phyloP scores from a whole-genome alignment of 371 early-diverging fungal genomes.

The Actinomucor elegans region DNA sequence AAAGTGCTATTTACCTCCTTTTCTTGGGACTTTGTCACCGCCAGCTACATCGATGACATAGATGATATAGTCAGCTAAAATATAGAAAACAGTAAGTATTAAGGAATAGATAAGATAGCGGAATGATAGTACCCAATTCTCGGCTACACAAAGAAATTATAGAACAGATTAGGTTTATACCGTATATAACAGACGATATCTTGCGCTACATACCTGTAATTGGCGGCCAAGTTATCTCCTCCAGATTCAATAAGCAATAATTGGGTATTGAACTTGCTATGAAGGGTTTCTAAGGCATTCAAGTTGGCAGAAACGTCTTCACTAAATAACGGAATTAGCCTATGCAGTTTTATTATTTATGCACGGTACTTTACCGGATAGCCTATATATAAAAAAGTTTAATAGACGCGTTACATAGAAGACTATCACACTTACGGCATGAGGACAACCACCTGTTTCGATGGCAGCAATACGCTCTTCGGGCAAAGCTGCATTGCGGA shows the following conservation, averaged over 20 bases:
- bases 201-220: slow-evolving; percentile 61
- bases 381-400: slow-evolving; percentile 25
- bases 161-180: slow-evolving; percentile 10
- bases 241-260: slow-evolving; percentile 89
- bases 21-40: slow-evolving; percentile 90
- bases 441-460: slow-evolving; percentile 95
- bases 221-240: slow-evolving; percentile 93
- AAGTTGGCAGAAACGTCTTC: slow-evolving; percentile 95
- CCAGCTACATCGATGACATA: slow-evolving; percentile 97
- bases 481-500: slow-evolving; percentile 84
- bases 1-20: slow-evolving; percentile 58
- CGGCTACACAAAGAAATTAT: slow-evolving; percentile 31
- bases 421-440: slow-evolving; percentile 67
- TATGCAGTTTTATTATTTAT: neutral
- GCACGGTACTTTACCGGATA: slow-evolving; percentile 38
- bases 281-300: slow-evolving; percentile 86
- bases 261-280: slow-evolving; percentile 79
- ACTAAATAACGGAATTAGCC: slow-evolving; percentile 52
- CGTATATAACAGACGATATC: neutral
- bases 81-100: neutral
- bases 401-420: neutral
- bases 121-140: slow-evolving; percentile 41
- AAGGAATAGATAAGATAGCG: slow-evolving; percentile 10
- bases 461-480: slow-evolving; percentile 87
- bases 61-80: slow-evolving; percentile 90